phyloP scores from a whole-genome alignment of 2,329 filamentous ascomycete genomes.

The Pyrenophora teres region DNA sequence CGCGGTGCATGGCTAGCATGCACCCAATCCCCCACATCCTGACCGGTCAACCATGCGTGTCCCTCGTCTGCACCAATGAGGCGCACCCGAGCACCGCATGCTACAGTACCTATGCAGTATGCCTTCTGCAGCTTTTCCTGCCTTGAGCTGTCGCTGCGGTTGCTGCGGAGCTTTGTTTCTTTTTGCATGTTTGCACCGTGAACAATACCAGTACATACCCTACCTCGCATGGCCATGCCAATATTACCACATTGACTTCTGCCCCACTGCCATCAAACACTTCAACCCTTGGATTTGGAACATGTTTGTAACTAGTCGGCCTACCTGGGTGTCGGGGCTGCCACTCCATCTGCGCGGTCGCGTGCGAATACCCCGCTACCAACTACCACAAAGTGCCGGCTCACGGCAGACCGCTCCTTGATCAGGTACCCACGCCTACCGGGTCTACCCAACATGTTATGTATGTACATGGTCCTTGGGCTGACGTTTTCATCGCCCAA shows the following conservation, averaged over 20 bases:
- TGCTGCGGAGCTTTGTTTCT: conserved; percentile 15
- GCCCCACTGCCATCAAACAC: background rate
- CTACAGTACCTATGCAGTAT: conserved; percentile 9
- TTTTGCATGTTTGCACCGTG: conserved; percentile 18
- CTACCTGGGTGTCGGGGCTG: background rate
- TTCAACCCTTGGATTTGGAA: conserved; percentile 3
- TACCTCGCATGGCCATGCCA: background rate
- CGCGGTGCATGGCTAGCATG: conserved; percentile 30
- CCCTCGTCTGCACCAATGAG: conserved; percentile 27
- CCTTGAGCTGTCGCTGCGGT: conserved; percentile 25
- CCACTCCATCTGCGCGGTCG: conserved; percentile 16
- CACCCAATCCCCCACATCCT: conserved; percentile 16
- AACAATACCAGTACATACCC: too few species aligned
- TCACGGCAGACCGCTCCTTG: conserved; percentile 18
- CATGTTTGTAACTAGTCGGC: background rate
- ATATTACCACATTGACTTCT: conserved; percentile 21
- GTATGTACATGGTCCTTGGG: conserved; percentile 12
- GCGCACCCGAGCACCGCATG: conserved; percentile 16
- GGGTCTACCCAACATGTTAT: conserved; percentile 2
- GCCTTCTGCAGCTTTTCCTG: conserved; percentile 26
- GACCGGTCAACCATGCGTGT: background rate
- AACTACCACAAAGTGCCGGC: conserved; percentile 17
- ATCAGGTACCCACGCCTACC: conserved; percentile 4
- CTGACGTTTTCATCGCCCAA: conserved; percentile 32
- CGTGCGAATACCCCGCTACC: conserved; percentile 18